Evolutionary conservation across 208 protist genomes (phyloP).

Genomic region (Trypanosoma congolense): DNA sequence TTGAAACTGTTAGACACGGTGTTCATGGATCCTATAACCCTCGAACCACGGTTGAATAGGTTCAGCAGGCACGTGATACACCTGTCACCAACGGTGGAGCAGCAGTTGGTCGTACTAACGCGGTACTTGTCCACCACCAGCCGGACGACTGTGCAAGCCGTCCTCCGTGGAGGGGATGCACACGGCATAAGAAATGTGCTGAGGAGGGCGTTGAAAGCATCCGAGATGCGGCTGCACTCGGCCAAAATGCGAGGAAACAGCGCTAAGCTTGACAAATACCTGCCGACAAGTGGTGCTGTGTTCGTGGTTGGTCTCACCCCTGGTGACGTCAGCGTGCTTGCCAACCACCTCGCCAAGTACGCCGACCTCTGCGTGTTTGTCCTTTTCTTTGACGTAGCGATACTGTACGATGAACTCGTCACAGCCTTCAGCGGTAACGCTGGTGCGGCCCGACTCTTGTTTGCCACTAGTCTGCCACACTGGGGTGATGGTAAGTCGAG

Average conservation of each 20-base stretch:
- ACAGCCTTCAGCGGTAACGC: not conserved
- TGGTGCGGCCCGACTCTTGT: not conserved
- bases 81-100: slow-evolving; percentile 22
- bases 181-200: not conserved
- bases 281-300: slow-evolving; percentile 1
- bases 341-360: not conserved
- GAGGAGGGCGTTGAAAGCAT: not conserved
- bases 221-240: not conserved
- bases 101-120: slow-evolving; percentile 18
- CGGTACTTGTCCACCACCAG: slow-evolving; percentile 5
- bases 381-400: not conserved
- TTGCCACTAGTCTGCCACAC: slow-evolving; percentile 9
- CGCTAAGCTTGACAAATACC: not conserved
- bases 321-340: not conserved
- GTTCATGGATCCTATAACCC: slow-evolving; percentile 12
- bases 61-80: slow-evolving; percentile 8
- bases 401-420: not conserved
- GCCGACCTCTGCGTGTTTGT: slow-evolving; percentile 1
- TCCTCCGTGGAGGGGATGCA: slow-evolving; percentile 3
- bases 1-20: not conserved
- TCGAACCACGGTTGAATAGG: slow-evolving; percentile 3
- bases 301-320: slow-evolving; percentile 2
- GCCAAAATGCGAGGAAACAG: not conserved
- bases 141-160: not conserved
- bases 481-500: slow-evolving; percentile 1